A percentile compares a stretch with the other conserved stretches of the same genome.
Conservation (phyloP, 805 yeast genomes). For the Pichia californica region DNA sequence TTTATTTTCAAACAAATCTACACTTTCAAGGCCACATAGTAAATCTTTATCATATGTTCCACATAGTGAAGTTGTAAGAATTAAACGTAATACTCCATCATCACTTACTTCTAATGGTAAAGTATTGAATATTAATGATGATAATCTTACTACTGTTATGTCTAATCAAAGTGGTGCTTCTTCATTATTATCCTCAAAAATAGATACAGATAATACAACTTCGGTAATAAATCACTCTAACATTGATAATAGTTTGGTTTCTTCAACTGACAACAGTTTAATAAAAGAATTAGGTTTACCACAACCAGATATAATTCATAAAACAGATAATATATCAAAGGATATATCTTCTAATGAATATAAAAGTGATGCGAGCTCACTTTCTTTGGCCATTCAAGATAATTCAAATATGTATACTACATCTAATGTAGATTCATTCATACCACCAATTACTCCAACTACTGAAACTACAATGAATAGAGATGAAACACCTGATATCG, state of each 20-base stretch:
- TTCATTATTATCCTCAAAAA: conserved; percentile 2
- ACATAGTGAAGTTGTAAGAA: conserved; percentile 34
- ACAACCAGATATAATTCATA: neutral
- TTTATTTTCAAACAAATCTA: conserved; percentile 2
- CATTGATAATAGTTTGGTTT: neutral
- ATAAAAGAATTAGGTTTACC: conserved; percentile 4
- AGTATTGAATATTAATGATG: conserved; percentile 16
- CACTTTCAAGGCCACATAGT: conserved; percentile 28
- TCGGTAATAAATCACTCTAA: neutral
- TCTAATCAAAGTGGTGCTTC: conserved; percentile 8
- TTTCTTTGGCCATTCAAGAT: neutral
- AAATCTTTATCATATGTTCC: conserved; percentile 42
- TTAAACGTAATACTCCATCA: conserved; percentile 11
- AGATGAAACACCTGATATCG: neutral
- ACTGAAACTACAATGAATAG: neutral
- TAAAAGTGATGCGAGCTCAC: neutral
- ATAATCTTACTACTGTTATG: conserved; percentile 5
- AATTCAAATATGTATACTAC: neutral
- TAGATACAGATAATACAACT: neutral
- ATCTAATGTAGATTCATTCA: neutral
- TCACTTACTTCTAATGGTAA: conserved; percentile 8
- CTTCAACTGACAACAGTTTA: neutral
- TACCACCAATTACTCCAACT: conserved; percentile 4
- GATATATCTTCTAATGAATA: neutral
- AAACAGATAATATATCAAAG: too few relatives aligned